Conservation (phyloP, 2,329 filamentous ascomycete genomes). For the Monosporascus sp. region DNA sequence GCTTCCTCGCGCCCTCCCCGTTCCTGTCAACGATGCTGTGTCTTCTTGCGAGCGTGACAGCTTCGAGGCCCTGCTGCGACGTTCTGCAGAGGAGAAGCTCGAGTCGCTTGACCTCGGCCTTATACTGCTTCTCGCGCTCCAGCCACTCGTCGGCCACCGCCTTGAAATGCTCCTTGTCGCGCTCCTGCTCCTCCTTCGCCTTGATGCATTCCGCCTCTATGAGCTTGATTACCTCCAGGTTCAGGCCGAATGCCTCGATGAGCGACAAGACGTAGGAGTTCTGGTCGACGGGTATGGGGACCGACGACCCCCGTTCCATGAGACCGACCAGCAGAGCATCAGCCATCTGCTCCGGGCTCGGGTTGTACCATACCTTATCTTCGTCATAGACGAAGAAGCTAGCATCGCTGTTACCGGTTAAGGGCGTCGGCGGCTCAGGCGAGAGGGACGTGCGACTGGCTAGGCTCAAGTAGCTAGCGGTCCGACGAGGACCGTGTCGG, state of each 20-base stretch:
- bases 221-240: conserved; percentile 24
- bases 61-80: conserved; percentile 36
- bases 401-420: neutral
- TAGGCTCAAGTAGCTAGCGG: neutral
- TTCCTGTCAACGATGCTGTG: conserved; percentile 38
- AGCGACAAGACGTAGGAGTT: conserved; percentile 38
- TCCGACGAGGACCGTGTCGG: neutral
- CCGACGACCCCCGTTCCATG: conserved; percentile 31
- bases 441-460: neutral
- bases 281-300: conserved; percentile 35
- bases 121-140: conserved; percentile 32
- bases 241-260: conserved; percentile 31
- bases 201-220: conserved; percentile 23
- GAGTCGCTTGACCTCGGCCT: conserved; percentile 34
- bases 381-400: conserved; percentile 17
- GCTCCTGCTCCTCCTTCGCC: conserved; percentile 22
- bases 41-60: conserved; percentile 39
- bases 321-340: conserved; percentile 38
- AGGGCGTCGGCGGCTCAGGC: conserved; percentile 3
- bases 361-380: conserved; percentile 32
- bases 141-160: conserved; percentile 33
- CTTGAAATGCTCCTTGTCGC: conserved; percentile 31
- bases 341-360: conserved; percentile 38
- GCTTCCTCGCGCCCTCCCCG: conserved; percentile 21
- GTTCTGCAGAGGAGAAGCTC: conserved; percentile 30